Evolutionary conservation across 768 basidiomycete genomes (phyloP), one percentile per base, ranked within the genome.

Genomic region (Tephrocybe sp.): DNA sequence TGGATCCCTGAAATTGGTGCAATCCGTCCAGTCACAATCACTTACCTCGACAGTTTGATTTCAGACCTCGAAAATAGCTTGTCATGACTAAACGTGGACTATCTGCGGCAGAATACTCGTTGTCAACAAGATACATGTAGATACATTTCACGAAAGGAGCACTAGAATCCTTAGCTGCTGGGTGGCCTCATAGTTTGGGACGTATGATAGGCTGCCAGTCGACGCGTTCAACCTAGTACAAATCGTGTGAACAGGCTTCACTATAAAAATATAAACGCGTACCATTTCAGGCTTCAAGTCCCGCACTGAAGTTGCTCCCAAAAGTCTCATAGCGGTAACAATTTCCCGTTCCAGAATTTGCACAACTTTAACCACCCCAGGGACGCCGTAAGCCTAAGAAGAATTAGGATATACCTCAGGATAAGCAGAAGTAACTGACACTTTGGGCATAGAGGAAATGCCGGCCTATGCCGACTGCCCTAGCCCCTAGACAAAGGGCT

Each of bases 401-500:
- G 16, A 12, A 47, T 43, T n/a, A 57, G 22, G 39, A 16, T 22
- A 39, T 43, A 19, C 16, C 19, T 20, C 13, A 4, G 13, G 12
- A 53, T 14, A 17, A 14, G n/a, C 4, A 20, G 20, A n/a, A 5
- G 38, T 19, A 32, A 9, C 11, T 62, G 79, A 89, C 89, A 60
- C 87, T 87, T 68, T 90, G 86, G 1, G 87, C 92, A 61, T 89
- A 96, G 10, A 97, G 74, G 74, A 94, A 90, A 12, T 88, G 77
- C 12, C 94, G 75, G 2, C 94, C 94, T 30, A 97, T 70, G 4
- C 94, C 93, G 14, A 94, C 90, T 7, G 87, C 90, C 55, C 70
- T 85, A 3, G 94, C 94, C 9, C 94, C 94, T 7, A 97, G 74
- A 62, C 92, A 95, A 9, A 96, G 69, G 0, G 93, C 93, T 67